phyloP scores from a whole-genome alignment of 306 rosid genomes.

The Ceratonia siliqua region DNA sequence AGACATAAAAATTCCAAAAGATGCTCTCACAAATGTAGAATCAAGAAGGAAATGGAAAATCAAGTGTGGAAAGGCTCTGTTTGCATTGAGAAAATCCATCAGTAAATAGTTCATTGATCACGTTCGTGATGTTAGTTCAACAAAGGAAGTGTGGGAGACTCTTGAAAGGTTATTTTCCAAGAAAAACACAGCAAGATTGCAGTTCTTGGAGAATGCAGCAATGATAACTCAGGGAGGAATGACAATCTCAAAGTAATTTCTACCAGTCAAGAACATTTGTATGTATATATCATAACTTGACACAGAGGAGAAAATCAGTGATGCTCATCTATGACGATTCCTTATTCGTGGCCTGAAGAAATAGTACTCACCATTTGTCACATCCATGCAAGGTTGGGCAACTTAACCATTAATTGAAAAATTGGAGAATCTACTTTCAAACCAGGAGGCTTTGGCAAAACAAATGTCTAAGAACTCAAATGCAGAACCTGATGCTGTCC shows the following conservation, averaged over 20 bases:
- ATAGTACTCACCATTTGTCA: not conserved
- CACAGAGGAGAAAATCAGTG: not conserved
- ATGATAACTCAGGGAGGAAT: not conserved
- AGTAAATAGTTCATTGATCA: not conserved
- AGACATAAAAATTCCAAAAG: not conserved
- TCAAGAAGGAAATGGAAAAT: not conserved
- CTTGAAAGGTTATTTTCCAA: not conserved
- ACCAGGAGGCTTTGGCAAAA: slow-evolving; percentile 17
- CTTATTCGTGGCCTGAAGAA: slow-evolving; percentile 3
- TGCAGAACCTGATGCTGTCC: not conserved
- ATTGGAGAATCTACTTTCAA: slow-evolving; percentile 14
- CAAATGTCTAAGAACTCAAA: not conserved
- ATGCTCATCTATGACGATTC: not conserved
- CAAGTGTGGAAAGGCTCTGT: slow-evolving; percentile 4
- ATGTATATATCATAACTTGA: slow-evolving; percentile 9
- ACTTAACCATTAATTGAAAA: not conserved
- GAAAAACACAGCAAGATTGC: too few species aligned
- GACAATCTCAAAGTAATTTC: slow-evolving; percentile 9
- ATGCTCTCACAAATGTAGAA: not conserved
- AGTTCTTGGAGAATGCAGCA: not conserved
- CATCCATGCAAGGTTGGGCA: slow-evolving; percentile 17
- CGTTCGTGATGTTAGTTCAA: not conserved
- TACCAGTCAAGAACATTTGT: not conserved
- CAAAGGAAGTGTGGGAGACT: slow-evolving; percentile 5
- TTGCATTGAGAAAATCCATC: not conserved